These are phyloP conservation scores for Pseudogymnoascus sp. DNA, from an alignment of 2,329 filamentous ascomycete species.

Conservation along the genomic window DNA sequence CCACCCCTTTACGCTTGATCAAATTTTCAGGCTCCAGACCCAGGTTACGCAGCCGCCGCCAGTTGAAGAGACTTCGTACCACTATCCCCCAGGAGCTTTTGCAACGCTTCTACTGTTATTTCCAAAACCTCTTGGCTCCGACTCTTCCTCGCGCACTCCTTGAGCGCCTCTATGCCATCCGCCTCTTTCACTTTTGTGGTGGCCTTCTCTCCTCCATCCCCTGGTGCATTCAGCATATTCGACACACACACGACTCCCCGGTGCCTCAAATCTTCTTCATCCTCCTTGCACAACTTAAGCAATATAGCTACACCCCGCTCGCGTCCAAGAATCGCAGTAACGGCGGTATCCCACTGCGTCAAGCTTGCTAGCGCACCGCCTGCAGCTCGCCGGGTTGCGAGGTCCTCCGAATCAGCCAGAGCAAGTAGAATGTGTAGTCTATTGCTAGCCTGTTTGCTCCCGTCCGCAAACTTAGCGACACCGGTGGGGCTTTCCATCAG, in stretches of 20 bases:
- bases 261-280: conserved; percentile 60
- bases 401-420: conserved; percentile 78
- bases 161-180: conserved; percentile 62
- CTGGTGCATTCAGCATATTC: conserved; percentile 65
- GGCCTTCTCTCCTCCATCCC: conserved; percentile 56
- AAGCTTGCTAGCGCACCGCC: conserved; percentile 84
- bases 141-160: conserved; percentile 62
- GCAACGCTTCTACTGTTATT: conserved; percentile 65
- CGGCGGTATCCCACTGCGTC: conserved; percentile 69
- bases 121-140: conserved; percentile 64
- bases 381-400: conserved; percentile 72
- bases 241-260: conserved; percentile 69
- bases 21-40: not conserved
- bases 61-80: conserved; percentile 1
- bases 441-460: conserved; percentile 59
- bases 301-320: conserved; percentile 70
- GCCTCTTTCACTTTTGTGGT: conserved; percentile 54
- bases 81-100: conserved; percentile 36
- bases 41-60: not conserved
- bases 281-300: conserved; percentile 72
- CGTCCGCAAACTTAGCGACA: conserved; percentile 63
- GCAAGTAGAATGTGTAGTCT: conserved; percentile 80
- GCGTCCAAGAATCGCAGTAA: conserved; percentile 59
- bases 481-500: conserved; percentile 66
- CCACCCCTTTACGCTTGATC: conserved; percentile 1